Percentiles rank a stretch among this genome's conserved stretches.
Evolutionary conservation across 2,329 filamentous ascomycete species (phyloP).

Genomic region (Dactylellina haptotyla): DNA sequence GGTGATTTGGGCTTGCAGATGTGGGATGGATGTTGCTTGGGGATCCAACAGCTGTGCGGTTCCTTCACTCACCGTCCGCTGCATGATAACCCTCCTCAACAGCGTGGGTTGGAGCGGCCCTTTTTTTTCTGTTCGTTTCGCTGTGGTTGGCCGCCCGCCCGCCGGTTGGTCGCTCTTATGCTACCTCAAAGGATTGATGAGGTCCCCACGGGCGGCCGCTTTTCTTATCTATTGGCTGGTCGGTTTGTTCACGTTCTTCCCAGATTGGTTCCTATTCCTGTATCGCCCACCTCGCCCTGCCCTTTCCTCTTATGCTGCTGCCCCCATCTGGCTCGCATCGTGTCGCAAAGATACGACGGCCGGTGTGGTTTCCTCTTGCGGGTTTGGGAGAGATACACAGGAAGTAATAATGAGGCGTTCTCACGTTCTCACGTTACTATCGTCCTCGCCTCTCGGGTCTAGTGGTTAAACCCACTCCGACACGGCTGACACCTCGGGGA

Average conservation of each 20-base stretch:
- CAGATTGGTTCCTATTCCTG: constrained; percentile 33
- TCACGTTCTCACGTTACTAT: constrained; percentile 1
- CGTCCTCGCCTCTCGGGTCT: constrained; percentile 4
- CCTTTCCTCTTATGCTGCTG: neutral
- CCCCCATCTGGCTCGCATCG: constrained; percentile 10
- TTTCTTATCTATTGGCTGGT: constrained; percentile 52
- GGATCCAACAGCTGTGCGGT: constrained; percentile 22
- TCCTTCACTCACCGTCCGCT: constrained; percentile 1
- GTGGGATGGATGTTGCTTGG: constrained; percentile 10
- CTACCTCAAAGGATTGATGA: constrained; percentile 23
- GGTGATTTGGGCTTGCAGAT: constrained; percentile 53
- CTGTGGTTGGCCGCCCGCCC: too few species aligned
- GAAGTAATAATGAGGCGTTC: neutral
- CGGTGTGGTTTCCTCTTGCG: too few species aligned
- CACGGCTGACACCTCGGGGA: constrained; percentile 35
- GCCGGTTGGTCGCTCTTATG: too few species aligned
- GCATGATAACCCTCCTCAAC: constrained; percentile 27
- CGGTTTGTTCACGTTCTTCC: constrained; percentile 33
- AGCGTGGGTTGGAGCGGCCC: too few species aligned
- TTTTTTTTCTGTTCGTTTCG: too few species aligned
- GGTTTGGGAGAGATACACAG: too few species aligned
- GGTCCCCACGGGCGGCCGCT: constrained; percentile 45
- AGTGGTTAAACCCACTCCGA: constrained; percentile 17
- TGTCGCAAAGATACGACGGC: constrained; percentile 26
- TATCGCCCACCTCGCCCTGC: neutral